Base-by-base conservation (phyloP, 306 rosid genomes). In the Nissolia schottii region DNA sequence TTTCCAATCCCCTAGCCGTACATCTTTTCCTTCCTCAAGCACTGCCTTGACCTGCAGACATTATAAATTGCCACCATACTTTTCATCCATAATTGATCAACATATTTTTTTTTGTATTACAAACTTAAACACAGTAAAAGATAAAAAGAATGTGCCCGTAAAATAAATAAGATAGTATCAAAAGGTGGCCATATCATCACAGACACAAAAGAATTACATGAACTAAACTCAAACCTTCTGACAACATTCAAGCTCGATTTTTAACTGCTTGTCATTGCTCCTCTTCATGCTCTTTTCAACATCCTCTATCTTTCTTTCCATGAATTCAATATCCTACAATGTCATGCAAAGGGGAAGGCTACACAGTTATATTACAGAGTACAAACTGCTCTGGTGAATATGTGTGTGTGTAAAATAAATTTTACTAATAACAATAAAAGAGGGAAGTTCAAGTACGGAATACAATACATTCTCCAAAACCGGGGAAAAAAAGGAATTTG, bases 201-300 rank as follows among this genome's bases (percentile, higher is more conserved):
- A 1, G n/a, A n/a, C n/a, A n/a, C n/a, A 63, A 40, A 70, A 51
- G 13, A 46, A 12, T 27, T 29, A 20, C 43, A 46, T n/a, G 66
- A 66, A 54, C 18, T 43, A 53, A 59, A 60, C 65, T 11, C 80
- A 75, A 64, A 94, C 99, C 96, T 73, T 94, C 75, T 65, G 83
- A 75, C 99, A 94, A 49, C 93, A 83, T 45, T 94, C 97, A 2
- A 20, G 97, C 87, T 94, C 99, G 2, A 94, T 67, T 79, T 94
- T 94, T 60, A 94, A 80, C 76, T 89, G 97, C 85, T 94, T 94
- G 87, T 94, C 99, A 59, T 94, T 94, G 90, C 99, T 94, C 84
- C 99, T 88, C 89, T 91, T 94, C 99, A 94, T 89, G 90, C 97
- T 91, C 85, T 94, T 94, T 67, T 91, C 99, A 54, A 91, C 14